Conservation (phyloP, 768 basidiomycete genomes). For the Candolleomyces efflorescens region DNA sequence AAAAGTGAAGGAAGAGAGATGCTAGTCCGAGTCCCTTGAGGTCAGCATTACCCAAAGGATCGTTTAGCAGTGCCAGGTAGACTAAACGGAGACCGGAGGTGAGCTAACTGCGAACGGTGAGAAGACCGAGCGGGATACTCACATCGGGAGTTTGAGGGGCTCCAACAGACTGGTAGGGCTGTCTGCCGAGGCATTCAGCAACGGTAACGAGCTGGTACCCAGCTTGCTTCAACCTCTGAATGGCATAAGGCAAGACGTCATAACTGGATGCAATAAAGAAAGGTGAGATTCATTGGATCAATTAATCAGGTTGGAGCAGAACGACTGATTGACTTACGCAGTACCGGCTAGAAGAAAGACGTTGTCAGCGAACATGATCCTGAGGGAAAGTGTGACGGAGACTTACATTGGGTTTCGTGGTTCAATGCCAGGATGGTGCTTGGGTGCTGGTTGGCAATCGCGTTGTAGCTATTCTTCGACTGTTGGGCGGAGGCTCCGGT, state of each 20-base stretch:
- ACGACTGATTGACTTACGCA: slow-evolving; percentile 21
- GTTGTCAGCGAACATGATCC: no score
- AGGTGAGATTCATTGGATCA: background rate
- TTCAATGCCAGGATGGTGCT: slow-evolving; percentile 36
- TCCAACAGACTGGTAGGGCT: slow-evolving; percentile 9
- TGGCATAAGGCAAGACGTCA: slow-evolving; percentile 11
- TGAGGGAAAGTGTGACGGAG: no score
- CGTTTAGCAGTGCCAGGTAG: slow-evolving; percentile 22
- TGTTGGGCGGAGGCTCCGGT: slow-evolving; percentile 28
- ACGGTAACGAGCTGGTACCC: slow-evolving; percentile 13
- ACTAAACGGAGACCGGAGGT: slow-evolving; percentile 6
- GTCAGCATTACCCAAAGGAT: background rate
- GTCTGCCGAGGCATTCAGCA: slow-evolving; percentile 12
- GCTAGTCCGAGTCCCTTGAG: background rate
- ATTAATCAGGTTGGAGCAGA: background rate
- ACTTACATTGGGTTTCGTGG: slow-evolving; percentile 36
- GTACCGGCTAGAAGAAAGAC: slow-evolving; percentile 18
- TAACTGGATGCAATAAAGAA: slow-evolving; percentile 27
- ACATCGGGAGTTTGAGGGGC: slow-evolving; percentile 20
- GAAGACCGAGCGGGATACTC: slow-evolving; percentile 5
- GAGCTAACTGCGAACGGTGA: background rate
- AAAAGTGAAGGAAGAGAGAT: background rate
- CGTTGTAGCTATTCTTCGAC: slow-evolving; percentile 28
- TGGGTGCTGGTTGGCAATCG: slow-evolving; percentile 24
- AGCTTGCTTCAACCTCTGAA: slow-evolving; percentile 8